Evolutionary conservation across 2,329 filamentous ascomycete genomes (phyloP).

Genomic region (Colletotrichum gloeosporioides): DNA sequence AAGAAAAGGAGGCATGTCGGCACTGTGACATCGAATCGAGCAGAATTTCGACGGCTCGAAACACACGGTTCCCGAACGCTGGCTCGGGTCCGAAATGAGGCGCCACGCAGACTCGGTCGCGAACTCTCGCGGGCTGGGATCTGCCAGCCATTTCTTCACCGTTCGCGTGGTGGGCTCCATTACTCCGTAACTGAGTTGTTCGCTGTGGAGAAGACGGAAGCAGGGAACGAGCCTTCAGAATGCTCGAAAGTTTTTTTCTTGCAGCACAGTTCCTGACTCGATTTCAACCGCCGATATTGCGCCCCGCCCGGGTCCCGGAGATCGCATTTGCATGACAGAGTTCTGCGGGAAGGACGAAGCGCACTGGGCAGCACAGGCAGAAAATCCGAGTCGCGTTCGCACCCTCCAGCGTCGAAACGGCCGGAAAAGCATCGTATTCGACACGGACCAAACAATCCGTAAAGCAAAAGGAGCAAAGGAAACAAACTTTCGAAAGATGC

Average conservation of each 20-base stretch:
- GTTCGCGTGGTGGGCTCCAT: not conserved
- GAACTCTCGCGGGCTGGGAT: not conserved
- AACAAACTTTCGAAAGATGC: not conserved
- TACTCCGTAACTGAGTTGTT: not conserved
- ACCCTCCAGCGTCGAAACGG: not conserved
- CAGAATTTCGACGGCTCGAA: not conserved
- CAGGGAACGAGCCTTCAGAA: not conserved
- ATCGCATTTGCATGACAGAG: not conserved
- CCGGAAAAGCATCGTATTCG: not conserved
- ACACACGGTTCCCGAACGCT: not conserved
- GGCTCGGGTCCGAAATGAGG: not conserved
- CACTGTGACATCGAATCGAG: not conserved
- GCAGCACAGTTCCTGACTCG: not conserved
- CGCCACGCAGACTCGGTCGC: not conserved
- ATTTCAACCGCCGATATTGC: not conserved
- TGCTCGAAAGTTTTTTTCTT: not conserved
- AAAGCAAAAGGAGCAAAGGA: not conserved
- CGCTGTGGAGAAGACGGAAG: not conserved
- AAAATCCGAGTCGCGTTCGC: not conserved
- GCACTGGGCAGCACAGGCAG: not conserved
- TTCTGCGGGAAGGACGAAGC: not conserved
- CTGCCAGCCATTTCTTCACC: not conserved
- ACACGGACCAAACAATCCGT: not conserved
- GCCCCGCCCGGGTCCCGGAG: not conserved
- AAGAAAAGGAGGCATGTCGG: not conserved